Evolutionary conservation across 192 early-diverging fungal species (phyloP), one percentile per base, ranked within the genome.

Genomic region (Polychytrium aggregatum): DNA sequence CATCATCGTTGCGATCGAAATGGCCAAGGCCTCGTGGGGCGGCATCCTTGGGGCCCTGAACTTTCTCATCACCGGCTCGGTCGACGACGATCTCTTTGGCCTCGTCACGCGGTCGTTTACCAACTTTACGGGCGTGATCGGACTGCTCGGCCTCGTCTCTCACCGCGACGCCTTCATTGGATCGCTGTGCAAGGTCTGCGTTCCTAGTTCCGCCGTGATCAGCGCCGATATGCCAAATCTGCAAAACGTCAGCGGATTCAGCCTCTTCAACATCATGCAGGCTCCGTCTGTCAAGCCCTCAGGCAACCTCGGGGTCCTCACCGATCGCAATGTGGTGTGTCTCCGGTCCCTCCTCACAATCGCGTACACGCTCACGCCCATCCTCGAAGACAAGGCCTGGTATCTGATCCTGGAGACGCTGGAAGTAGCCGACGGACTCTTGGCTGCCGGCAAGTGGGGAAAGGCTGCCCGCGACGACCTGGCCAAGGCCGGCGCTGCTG

Each of bases 131-230:
- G 81, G 75, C 21, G 76, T 92, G 0, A 76, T 87, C 35, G 92
- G 88, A 14, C 79, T 89, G 10, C 60, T 94, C 24, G 82, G 80
- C 3, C 66, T 97, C 11, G 64, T 56, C 4, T 79, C 82, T 18
- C 82, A 89, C 17, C 77, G 92, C 16, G 87, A 98, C 64, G 82
- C 86, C 1, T 82, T 95, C 50, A 47, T 98, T 36, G 74, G 82
- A 1, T 73, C 81, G 31, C 72, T 96, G n/a, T 93, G 89, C 54
- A 85, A 87, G 50, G 72, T 74, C 38, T 76, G 82, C n/a, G 59
- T 92, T 21, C 90, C 94, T 6, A 13, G 41, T 13, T 33, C 31
- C 6, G 4, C 31, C 31, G 4, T 11, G 6, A 4, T 33, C 31
- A 8, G 6, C 5, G 5, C n/a, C n/a, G 22, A 17, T n/a, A 9